Conservation (phyloP, 2,329 filamentous ascomycete genomes). For the Orbilia javanica region DNA sequence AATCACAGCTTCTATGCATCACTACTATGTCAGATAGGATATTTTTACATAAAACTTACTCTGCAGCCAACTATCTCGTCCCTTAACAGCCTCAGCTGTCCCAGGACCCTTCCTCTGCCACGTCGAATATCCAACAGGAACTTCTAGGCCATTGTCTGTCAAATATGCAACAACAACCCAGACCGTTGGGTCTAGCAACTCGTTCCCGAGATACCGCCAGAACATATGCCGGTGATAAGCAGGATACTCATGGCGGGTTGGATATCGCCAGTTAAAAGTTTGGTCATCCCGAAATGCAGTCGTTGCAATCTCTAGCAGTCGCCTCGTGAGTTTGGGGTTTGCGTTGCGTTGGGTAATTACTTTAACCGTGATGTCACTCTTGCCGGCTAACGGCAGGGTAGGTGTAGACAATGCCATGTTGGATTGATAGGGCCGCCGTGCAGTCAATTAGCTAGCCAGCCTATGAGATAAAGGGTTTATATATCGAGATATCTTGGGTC, state of each 20-base stretch:
- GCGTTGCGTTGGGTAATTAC: conserved; percentile 43
- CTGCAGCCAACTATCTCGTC: conserved; percentile 43
- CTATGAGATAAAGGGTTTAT: too few species aligned
- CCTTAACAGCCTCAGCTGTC: not conserved
- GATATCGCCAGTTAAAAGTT: conserved; percentile 46
- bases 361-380: conserved; percentile 15
- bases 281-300: conserved; percentile 37
- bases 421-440: too few species aligned
- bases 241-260: conserved; percentile 29
- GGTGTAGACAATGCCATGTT: conserved; percentile 6
- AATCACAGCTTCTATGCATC: conserved; percentile 10
- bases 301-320: conserved; percentile 17
- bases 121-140: conserved; percentile 31
- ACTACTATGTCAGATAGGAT: not conserved
- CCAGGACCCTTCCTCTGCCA: conserved; percentile 40
- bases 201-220: conserved; percentile 35
- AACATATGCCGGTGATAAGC: conserved; percentile 29
- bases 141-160: not conserved
- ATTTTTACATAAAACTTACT: conserved; percentile 29
- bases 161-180: conserved; percentile 55
- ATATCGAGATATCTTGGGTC: too few species aligned
- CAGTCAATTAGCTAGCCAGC: too few species aligned
- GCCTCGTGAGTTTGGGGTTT: not conserved
- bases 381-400: not conserved
- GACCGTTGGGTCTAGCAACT: conserved; percentile 30